A percentile compares a stretch with the other conserved stretches of the same genome.
Conservation (phyloP, 176 grass and related monocot genomes). For the Thinopyrum elongatum region DNA sequence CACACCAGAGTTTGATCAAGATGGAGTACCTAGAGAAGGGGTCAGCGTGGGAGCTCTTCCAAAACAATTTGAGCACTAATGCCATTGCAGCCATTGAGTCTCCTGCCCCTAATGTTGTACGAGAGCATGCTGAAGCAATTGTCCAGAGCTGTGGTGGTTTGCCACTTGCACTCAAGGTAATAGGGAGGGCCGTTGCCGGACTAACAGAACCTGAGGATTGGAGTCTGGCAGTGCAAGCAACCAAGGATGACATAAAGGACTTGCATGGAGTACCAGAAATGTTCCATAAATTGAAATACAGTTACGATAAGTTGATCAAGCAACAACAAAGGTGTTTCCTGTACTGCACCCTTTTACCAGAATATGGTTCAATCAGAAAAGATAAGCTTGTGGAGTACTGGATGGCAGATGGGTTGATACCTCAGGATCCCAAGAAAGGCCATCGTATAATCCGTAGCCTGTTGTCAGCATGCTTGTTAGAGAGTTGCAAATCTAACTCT, state of each 20-base stretch:
- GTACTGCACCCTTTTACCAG: slow-evolving; percentile 60
- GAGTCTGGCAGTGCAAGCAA: slow-evolving; percentile 20
- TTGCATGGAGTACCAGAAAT: slow-evolving; percentile 41
- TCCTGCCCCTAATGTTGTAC: slow-evolving; percentile 13
- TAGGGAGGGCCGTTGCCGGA: slow-evolving; percentile 41
- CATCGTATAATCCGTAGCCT: slow-evolving; percentile 36
- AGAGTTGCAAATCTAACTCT: slow-evolving; percentile 24
- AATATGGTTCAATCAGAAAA: slow-evolving; percentile 48
- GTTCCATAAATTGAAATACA: slow-evolving; percentile 43
- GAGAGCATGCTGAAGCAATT: slow-evolving; percentile 24
- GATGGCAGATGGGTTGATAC: slow-evolving; percentile 57
- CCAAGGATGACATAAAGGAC: not conserved
- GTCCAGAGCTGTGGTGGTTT: slow-evolving; percentile 46
- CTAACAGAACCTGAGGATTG: slow-evolving; percentile 31
- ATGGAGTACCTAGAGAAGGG: slow-evolving; percentile 33
- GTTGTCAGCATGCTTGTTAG: slow-evolving; percentile 41
- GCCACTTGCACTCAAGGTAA: slow-evolving; percentile 52
- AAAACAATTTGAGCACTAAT: slow-evolving; percentile 37
- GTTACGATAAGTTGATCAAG: slow-evolving; percentile 41
- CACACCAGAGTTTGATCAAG: slow-evolving; percentile 30
- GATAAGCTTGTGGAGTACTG: slow-evolving; percentile 59
- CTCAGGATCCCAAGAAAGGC: slow-evolving; percentile 24
- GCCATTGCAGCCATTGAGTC: not conserved
- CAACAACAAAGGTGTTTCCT: slow-evolving; percentile 41
- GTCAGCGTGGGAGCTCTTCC: slow-evolving; percentile 48